Evolutionary conservation across 2,329 filamentous ascomycete genomes (phyloP).

Genomic region (Ustilaginoidea virens): DNA sequence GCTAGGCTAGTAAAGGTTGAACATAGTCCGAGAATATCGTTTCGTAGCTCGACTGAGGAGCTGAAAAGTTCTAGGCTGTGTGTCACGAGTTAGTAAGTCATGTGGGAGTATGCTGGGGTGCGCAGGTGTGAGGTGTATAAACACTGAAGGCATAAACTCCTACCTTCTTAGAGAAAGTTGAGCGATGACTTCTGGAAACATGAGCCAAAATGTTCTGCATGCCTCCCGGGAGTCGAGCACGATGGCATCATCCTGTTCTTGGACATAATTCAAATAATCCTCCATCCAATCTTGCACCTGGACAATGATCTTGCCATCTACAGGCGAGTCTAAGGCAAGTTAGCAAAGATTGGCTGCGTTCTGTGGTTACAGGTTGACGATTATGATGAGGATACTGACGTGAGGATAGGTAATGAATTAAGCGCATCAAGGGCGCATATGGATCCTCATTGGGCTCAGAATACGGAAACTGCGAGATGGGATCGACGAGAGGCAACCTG

Average conservation of each 20-base stretch:
- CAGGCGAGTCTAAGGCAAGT: slow-evolving; percentile 19
- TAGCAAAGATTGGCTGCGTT: background rate
- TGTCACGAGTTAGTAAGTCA: slow-evolving; percentile 1
- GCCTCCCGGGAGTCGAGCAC: slow-evolving; percentile 27
- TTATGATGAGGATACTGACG: too few species aligned
- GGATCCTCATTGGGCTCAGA: slow-evolving; percentile 16
- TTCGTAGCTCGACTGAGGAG: slow-evolving; percentile 13
- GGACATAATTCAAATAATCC: slow-evolving; percentile 27
- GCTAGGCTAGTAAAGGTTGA: slow-evolving; percentile 30
- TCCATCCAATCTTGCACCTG: slow-evolving; percentile 35
- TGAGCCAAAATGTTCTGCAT: slow-evolving; percentile 34
- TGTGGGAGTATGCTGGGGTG: too few species aligned
- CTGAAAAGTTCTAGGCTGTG: slow-evolving; percentile 6
- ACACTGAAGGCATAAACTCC: slow-evolving; percentile 7
- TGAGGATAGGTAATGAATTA: slow-evolving; percentile 20
- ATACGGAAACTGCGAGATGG: slow-evolving; percentile 31
- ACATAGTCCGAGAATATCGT: slow-evolving; percentile 20
- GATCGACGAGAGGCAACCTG: slow-evolving; percentile 19
- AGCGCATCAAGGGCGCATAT: slow-evolving; percentile 17
- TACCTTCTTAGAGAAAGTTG: slow-evolving; percentile 23
- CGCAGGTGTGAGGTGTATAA: background rate
- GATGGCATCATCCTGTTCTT: slow-evolving; percentile 15
- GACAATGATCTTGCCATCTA: slow-evolving; percentile 28
- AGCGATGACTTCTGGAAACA: slow-evolving; percentile 32
- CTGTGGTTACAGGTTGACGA: too few species aligned